A percentile compares a stretch with the other conserved stretches of the same genome.
Conservation (phyloP, 805 yeast species). For the Teunomyces gatunensis region DNA sequence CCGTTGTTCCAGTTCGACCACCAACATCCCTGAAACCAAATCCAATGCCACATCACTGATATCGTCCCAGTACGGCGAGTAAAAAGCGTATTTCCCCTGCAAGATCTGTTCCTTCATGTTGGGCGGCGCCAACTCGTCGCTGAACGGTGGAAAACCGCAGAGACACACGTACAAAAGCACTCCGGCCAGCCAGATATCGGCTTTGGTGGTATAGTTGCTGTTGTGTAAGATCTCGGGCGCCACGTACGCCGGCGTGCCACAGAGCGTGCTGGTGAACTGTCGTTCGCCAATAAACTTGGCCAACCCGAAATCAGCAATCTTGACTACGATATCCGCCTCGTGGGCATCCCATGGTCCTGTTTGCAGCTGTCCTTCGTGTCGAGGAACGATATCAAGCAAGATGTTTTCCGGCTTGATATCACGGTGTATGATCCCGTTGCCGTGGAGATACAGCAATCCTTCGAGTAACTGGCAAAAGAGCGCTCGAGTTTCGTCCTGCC, state of each 20-base stretch:
- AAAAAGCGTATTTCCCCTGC: constrained; percentile 66
- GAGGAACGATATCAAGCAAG: constrained; percentile 49
- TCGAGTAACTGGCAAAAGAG: constrained; percentile 49
- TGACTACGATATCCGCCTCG: constrained; percentile 63
- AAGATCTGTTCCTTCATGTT: constrained; percentile 72
- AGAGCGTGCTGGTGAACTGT: constrained; percentile 71
- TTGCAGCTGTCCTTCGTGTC: constrained; percentile 24
- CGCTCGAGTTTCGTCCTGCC: constrained; percentile 61
- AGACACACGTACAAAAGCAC: constrained; percentile 74
- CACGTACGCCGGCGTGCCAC: constrained; percentile 87
- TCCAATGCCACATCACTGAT: constrained; percentile 65
- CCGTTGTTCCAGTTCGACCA: constrained; percentile 49
- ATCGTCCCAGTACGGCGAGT: constrained; percentile 77
- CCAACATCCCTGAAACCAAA: constrained; percentile 58
- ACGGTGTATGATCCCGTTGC: constrained; percentile 41
- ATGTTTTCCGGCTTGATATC: constrained; percentile 48
- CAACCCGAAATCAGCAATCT: constrained; percentile 81
- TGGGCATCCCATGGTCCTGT: constrained; percentile 59
- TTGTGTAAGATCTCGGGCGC: constrained; percentile 73
- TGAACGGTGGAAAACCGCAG: constrained; percentile 84
- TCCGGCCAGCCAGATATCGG: constrained; percentile 82
- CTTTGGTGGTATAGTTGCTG: constrained; percentile 62
- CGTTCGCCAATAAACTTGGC: constrained; percentile 69
- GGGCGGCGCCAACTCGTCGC: constrained; percentile 80
- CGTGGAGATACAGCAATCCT: constrained; percentile 40